Conservation (phyloP, 495 filamentous ascomycete species). For the Trichoderma virens region DNA sequence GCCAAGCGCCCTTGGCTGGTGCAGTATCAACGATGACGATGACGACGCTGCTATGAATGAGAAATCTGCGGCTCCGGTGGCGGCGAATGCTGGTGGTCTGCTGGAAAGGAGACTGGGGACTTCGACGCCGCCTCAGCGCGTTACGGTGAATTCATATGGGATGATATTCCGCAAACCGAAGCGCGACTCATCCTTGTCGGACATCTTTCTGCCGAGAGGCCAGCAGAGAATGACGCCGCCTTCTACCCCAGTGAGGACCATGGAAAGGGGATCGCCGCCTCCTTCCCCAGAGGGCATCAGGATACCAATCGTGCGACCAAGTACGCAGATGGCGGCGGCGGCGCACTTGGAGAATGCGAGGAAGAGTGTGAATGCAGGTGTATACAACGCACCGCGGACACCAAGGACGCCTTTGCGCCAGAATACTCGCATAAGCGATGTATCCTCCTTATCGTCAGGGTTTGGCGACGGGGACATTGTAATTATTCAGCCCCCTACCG, state of each 20-base stretch:
- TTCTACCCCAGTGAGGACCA: neutral
- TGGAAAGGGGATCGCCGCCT: neutral
- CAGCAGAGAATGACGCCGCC: neutral
- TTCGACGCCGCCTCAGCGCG: neutral
- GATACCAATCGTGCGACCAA: no score
- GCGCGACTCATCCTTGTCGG: neutral
- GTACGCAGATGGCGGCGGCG: neutral
- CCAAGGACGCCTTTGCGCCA: slow-evolving; percentile 21
- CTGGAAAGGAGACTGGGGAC: neutral
- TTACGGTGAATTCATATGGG: neutral
- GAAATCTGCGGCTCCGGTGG: neutral
- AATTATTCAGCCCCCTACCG: slow-evolving; percentile 22
- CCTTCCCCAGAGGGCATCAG: neutral
- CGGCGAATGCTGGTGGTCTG: neutral
- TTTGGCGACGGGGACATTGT: slow-evolving; percentile 47
- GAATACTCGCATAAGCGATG: slow-evolving; percentile 27
- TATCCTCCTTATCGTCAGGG: slow-evolving; percentile 47
- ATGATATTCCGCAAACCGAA: neutral
- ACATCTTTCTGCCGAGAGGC: neutral
- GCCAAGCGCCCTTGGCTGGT: neutral
- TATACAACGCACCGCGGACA: neutral
- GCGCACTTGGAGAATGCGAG: neutral
- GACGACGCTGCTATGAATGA: neutral
- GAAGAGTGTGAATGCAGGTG: neutral
- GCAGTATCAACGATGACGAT: neutral